Evolutionary conservation across 1,284 basidiomycete genomes (phyloP), one percentile per base, ranked within the genome.

Genomic region (Cryptococcus sp.): DNA sequence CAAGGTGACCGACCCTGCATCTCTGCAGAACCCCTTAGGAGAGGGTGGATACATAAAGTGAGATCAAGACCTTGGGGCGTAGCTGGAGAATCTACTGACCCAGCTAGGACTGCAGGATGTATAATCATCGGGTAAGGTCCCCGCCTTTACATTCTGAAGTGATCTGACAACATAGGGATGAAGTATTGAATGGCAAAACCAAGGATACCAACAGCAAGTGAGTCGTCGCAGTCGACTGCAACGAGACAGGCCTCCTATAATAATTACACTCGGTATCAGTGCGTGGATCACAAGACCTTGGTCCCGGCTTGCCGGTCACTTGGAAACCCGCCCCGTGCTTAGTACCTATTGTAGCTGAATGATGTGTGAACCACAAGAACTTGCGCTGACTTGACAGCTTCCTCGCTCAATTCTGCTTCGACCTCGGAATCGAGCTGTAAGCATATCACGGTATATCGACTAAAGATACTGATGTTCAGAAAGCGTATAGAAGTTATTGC

Each of bases 401-500:
- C 74, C 89, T 91, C 66, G 89, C 89, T 28, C 82, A 83, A 70
- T 91, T 83, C 69, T 91, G 87, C 70, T 94, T 94, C 69, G 86
- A 91, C 63, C 81, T 88, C 40, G 91, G 89, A 0, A 83, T 93
- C 46, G 84, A 91, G 54, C 75, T 93, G 86, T 89, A 76, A 73
- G 85, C 75, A n/a, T 32, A 18, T 16, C 14, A 14, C 31, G 22
- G 4, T 3, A 10, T 11, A 0, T 5, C 9, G 2, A 10, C 3
- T 18, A 1, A 28, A 2, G 18, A 4, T 10, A 14, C 46, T 48
- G 44, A 41, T 37, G n/a, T 7, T 34, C 31, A 90, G 87, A 55
- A 89, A 89, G 73, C 82, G 86, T 36, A 84, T 96, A 66, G 91
- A 97, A 65, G 91, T 97, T 47, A 87, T 98, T 48, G 79, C 93